These are phyloP conservation scores for Xylariaceae sp. DNA, from an alignment of 2,329 filamentous ascomycete genomes.

Conservation along the genomic window DNA sequence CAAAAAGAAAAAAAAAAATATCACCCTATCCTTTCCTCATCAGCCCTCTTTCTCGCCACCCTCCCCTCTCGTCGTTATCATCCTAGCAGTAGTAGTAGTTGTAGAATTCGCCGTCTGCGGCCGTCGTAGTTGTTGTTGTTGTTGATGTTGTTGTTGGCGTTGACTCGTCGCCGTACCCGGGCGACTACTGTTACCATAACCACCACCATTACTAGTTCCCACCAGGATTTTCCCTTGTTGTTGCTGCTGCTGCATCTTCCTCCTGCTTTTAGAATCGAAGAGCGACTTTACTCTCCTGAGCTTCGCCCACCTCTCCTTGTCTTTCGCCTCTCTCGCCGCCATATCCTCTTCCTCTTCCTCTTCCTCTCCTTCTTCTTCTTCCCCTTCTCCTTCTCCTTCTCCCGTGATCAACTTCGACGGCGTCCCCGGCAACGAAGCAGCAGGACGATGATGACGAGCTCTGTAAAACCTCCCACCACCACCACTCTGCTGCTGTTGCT, in stretches of 20 bases:
- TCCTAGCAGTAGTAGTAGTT: not conserved
- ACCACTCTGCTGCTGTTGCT: too few species aligned
- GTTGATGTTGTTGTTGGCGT: too few species aligned
- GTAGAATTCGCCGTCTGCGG: conserved; percentile 19
- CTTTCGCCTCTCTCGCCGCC: conserved; percentile 48
- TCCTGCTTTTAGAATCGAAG: conserved; percentile 59
- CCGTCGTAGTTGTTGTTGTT: too few species aligned
- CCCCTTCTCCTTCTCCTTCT: not conserved
- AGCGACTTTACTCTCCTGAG: conserved; percentile 66
- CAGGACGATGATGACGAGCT: conserved; percentile 27
- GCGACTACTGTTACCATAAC: too few species aligned
- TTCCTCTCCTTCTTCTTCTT: conserved; percentile 9
- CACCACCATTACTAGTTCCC: too few species aligned
- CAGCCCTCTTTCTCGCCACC: too few species aligned
- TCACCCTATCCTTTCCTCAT: too few species aligned
- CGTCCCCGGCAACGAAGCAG: conserved; percentile 25
- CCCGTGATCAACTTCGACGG: conserved; percentile 14
- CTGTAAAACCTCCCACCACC: too few species aligned
- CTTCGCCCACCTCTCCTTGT: conserved; percentile 69
- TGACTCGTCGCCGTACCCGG: conserved; percentile 38
- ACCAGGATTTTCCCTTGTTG: too few species aligned
- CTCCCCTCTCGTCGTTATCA: too few species aligned
- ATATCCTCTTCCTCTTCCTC: conserved; percentile 45
- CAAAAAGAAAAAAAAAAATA: too few species aligned
- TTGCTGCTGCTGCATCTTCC: conserved; percentile 46